Evolutionary conservation across 345 rosid genomes (phyloP).

Genomic region (Brassica juncea): DNA sequence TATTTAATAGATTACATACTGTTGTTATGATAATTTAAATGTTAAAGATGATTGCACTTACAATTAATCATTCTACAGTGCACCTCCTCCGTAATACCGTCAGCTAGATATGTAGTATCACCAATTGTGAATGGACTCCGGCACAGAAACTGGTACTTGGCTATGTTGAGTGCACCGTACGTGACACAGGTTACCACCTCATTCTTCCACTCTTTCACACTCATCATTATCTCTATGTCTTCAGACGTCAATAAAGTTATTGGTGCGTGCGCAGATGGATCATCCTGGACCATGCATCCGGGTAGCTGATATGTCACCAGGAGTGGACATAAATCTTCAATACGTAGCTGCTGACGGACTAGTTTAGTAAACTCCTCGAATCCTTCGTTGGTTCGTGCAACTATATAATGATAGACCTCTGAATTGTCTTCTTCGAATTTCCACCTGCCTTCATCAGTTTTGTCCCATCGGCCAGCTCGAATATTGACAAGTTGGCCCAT

Average conservation of each 20-base stretch:
- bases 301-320: background rate
- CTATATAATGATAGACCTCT: background rate
- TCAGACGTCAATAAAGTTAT: background rate
- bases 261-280: background rate
- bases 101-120: background rate
- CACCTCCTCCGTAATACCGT: too few relatives aligned
- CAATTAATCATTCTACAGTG: background rate
- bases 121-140: background rate
- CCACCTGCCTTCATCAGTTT: background rate
- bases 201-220: background rate
- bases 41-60: too few relatives aligned
- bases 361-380: background rate
- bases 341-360: background rate
- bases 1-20: too few relatives aligned
- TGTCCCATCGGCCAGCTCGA: background rate
- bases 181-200: background rate
- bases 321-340: background rate
- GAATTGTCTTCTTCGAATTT: background rate
- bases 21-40: too few relatives aligned
- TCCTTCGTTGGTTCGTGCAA: background rate
- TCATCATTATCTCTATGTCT: background rate
- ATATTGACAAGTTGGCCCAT: background rate
- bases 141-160: background rate
- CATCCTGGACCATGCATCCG: background rate
- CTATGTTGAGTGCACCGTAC: background rate